Percentiles rank a stretch among this genome's conserved stretches.
Conservation (phyloP, 441 rosid genomes). For the Metrosideros polymorpha region DNA sequence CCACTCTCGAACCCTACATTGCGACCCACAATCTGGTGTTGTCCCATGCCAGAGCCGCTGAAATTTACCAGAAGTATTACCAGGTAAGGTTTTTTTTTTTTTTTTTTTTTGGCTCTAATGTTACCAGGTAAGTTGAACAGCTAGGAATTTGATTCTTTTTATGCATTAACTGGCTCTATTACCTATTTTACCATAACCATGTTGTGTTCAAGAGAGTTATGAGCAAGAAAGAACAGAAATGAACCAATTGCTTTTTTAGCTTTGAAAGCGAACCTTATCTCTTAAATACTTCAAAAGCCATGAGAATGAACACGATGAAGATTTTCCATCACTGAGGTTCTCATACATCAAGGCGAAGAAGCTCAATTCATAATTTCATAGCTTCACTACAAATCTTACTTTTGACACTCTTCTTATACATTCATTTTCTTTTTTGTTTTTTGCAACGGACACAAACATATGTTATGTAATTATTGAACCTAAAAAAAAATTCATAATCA, state of each 20-base stretch:
- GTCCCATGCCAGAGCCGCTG: slow-evolving; percentile 1
- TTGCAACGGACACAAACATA: not conserved
- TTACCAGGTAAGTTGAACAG: not conserved
- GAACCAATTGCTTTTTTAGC: not conserved
- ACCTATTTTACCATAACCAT: not conserved
- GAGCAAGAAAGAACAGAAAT: not conserved
- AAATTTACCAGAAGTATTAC: not conserved
- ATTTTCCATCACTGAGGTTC: not conserved
- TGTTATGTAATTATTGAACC: not conserved
- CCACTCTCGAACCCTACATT: not conserved
- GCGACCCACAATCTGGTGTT: slow-evolving; percentile 4
- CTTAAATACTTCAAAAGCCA: not conserved
- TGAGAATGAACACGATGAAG: not conserved
- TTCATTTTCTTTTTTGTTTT: not conserved
- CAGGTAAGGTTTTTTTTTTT: no score
- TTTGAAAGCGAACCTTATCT: not conserved
- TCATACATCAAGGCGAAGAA: not conserved
- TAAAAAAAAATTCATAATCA: not conserved
- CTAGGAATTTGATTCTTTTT: not conserved
- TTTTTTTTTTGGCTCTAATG: no score
- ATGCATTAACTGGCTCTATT: not conserved
- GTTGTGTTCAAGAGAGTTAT: not conserved
- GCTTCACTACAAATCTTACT: not conserved
- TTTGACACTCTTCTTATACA: not conserved
- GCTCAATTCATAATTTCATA: not conserved